Conservation (phyloP, 2,329 filamentous ascomycete species). For the Penicillium sp. region DNA sequence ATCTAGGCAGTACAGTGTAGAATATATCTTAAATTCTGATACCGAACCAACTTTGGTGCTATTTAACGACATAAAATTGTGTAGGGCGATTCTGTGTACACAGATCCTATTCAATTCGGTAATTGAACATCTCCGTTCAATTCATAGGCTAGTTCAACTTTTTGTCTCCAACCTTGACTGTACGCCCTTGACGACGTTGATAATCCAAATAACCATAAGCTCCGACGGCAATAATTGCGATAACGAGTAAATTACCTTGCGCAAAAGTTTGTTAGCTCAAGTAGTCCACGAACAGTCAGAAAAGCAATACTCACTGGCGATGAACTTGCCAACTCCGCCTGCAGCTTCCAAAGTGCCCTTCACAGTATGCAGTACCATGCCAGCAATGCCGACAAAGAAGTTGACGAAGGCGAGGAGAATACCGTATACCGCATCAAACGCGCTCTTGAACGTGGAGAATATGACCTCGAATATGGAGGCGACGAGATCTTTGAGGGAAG, state of each 20-base stretch:
- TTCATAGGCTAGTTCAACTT: constrained; percentile 13
- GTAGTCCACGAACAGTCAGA: no score
- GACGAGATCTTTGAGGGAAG: constrained; percentile 19
- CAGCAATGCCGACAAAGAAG: constrained; percentile 5
- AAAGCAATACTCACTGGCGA: constrained; percentile 12
- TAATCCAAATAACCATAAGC: constrained; percentile 14
- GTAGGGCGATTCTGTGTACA: background rate
- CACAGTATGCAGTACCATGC: background rate
- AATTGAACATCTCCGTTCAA: background rate
- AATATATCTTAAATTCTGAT: no score
- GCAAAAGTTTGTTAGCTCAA: background rate
- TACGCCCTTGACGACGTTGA: constrained; percentile 11
- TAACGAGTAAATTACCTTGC: constrained; percentile 18
- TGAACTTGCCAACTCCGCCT: constrained; percentile 17
- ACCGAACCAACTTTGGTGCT: no score
- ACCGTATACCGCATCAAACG: constrained; percentile 5
- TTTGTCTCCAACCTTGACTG: constrained; percentile 10
- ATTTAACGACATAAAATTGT: background rate
- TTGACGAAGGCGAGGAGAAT: constrained; percentile 3
- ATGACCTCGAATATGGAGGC: constrained; percentile 18
- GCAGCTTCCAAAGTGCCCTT: constrained; percentile 8
- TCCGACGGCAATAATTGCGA: constrained; percentile 11
- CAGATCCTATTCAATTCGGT: background rate
- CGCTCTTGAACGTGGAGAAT: constrained; percentile 11
- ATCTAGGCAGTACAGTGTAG: no score